Conservation (phyloP, 352 stramenopile species). For the Pythium aristosporum region DNA sequence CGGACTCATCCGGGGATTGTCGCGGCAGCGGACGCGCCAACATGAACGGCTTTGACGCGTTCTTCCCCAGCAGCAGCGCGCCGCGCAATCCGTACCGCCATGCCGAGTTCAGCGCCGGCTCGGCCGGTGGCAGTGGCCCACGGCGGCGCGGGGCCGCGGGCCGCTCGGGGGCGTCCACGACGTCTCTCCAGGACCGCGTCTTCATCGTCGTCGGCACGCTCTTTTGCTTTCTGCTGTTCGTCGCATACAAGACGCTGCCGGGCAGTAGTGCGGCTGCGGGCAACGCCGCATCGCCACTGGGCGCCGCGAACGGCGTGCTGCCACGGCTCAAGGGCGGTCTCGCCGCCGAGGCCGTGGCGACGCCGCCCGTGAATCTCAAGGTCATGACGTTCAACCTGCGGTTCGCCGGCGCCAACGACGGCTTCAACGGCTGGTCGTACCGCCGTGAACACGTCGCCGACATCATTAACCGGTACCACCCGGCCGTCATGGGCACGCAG, state of each 20-base stretch:
- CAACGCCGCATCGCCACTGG: not conserved
- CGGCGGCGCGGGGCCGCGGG: conserved; percentile 18
- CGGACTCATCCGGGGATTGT: not conserved
- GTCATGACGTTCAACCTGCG: conserved; percentile 52
- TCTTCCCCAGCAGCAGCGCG: conserved; percentile 59
- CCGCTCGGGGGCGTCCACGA: not conserved
- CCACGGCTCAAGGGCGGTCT: conserved; percentile 44
- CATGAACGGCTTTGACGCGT: conserved; percentile 68
- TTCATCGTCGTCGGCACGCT: conserved; percentile 66
- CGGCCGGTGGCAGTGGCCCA: not conserved
- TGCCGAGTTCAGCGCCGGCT: conserved; percentile 32
- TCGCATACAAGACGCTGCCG: conserved; percentile 45
- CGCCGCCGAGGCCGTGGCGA: conserved; percentile 27
- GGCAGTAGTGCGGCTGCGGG: not conserved
- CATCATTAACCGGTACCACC: conserved; percentile 42
- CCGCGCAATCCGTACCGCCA: conserved; percentile 82
- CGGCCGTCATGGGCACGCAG: conserved; percentile 38
- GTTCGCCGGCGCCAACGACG: conserved; percentile 32
- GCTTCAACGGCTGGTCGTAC: conserved; percentile 36
- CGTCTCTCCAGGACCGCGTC: conserved; percentile 49
- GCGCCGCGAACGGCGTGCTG: conserved; percentile 18
- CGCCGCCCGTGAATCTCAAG: conserved; percentile 50
- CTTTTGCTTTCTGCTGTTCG: conserved; percentile 67
- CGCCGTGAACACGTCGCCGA: conserved; percentile 36
- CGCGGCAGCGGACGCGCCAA: not conserved